Evolutionary conservation across 2,329 filamentous ascomycete genomes (phyloP), one percentile per base, ranked within the genome.

Genomic region (Thermomyces lanuginosus): DNA sequence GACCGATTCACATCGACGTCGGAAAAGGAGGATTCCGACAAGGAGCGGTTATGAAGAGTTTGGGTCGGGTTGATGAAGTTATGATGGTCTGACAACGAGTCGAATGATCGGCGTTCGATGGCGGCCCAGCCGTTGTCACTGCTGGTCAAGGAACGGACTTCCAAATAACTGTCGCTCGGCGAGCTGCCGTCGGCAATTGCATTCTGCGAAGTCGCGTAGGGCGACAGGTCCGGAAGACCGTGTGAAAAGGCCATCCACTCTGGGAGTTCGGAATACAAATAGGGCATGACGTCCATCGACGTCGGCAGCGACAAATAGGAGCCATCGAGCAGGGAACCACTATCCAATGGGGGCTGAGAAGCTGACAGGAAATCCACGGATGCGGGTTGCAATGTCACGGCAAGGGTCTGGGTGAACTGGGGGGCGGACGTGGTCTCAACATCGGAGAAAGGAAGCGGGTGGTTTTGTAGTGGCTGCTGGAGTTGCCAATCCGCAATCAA

Each of bases 61-160:
- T 92, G 79, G 35, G 76, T 72, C 2, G 86, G 86, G 55, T 93
- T 92, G 63, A 92, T 91, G 45, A 92, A 84, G 38, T 79, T 74
- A 8, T 60, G 58, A 32, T 56, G 58, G 21, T 74, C 62, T 23
- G 66, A 62, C 40, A 65, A 64, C 26, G 68, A 71, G 17, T 86
- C 78, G 39, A 78, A 72, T 19, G 74, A 76, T 34, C 71, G 74
- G 33, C 74, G 74, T 47, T 89, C 79, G 31, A 93, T 73, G 38
- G 78, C 69, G 26, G 71, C 72, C 84, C 84, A 95, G 31, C 81
- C 80, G 41, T 84, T 80, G 41, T 91, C 83, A 44, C 78, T 80
- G 30, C 73, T 76, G 13, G 70, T 67, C 22, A 92, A 61, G 5
- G 86, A 93, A 26, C 86, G 60, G 17, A 92, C 79, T 53, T 93